phyloP scores from a whole-genome alignment of 169 alveolate species.

The Ichthyophthirius multifiliis region DNA sequence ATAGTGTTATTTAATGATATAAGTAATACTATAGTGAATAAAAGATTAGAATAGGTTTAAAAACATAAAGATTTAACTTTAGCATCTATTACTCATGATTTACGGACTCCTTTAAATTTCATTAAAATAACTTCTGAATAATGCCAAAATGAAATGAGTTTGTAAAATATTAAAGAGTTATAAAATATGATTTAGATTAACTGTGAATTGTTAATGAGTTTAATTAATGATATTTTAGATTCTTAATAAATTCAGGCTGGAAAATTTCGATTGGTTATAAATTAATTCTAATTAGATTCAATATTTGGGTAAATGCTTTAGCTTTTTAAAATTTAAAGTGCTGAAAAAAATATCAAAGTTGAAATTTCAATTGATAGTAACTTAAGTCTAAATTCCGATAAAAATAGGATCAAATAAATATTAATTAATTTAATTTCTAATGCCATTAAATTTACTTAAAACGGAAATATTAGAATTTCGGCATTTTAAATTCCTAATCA shows the following conservation, averaged over 20 bases:
- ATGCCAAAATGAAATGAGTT: neutral
- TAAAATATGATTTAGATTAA: neutral
- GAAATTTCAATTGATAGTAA: too few species aligned
- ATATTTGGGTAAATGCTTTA: neutral
- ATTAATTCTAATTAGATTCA: neutral
- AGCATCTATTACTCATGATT: neutral
- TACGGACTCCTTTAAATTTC: neutral
- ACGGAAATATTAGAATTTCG: neutral
- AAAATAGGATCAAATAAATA: conserved; percentile 6
- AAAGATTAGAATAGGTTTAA: neutral
- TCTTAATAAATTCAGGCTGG: neutral
- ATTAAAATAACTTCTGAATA: neutral
- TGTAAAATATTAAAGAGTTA: neutral
- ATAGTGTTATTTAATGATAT: neutral
- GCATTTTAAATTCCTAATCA: neutral
- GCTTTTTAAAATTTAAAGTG: neutral
- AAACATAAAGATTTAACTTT: neutral
- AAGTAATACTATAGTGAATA: neutral
- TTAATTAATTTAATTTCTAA: neutral
- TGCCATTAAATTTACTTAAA: conserved; percentile 3
- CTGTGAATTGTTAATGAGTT: neutral
- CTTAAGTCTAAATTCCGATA: too few species aligned
- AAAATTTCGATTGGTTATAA: neutral
- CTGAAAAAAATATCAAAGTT: neutral
- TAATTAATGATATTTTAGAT: neutral